phyloP scores from a whole-genome alignment of 257 asterid species.

The Solanum tarapatanum region DNA sequence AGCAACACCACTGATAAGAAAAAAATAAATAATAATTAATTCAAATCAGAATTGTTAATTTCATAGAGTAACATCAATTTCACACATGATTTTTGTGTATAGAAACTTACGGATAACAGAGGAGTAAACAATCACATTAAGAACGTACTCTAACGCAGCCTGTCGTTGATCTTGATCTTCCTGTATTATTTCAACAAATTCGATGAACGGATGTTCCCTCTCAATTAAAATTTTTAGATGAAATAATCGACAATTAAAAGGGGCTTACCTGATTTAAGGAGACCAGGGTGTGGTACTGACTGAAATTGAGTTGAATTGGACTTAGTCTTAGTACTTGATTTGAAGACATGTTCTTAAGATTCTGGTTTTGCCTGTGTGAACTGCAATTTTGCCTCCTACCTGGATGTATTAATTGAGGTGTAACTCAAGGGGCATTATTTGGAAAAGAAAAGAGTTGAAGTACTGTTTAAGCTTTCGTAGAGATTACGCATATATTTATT shows the following conservation, averaged over 20 bases:
- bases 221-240: neutral
- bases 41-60: neutral
- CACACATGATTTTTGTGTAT: neutral
- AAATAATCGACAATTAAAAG: neutral
- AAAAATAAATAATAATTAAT: neutral
- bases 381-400: neutral
- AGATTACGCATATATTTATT: neutral
- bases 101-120: slow-evolving; percentile 17
- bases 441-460: neutral
- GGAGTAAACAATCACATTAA: slow-evolving; percentile 3
- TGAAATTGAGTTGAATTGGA: neutral
- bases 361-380: neutral
- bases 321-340: neutral
- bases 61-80: neutral
- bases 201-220: neutral
- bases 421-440: neutral
- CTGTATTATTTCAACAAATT: neutral
- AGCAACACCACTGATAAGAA: slow-evolving; percentile 20
- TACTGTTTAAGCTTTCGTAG: neutral
- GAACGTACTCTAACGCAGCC: neutral
- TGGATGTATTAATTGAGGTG: neutral
- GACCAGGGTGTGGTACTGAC: neutral
- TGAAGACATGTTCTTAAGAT: neutral
- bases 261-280: neutral
- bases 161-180: neutral